These are phyloP conservation scores for Nymphaea thermarum DNA, from an alignment of 164 flowering plant species.

Conservation along the genomic window DNA sequence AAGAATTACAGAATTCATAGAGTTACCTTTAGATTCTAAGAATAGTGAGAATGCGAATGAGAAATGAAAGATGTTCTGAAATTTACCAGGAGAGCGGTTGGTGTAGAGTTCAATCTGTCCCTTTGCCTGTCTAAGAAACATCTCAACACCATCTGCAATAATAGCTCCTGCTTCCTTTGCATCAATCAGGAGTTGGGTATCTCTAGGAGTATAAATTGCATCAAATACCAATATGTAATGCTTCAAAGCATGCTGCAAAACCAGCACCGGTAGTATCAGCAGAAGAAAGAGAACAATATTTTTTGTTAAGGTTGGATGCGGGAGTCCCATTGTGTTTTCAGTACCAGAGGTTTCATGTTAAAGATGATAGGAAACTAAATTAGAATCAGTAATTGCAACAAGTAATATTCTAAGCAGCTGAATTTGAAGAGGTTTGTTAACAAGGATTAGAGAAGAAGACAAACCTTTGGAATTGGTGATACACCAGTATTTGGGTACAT, in stretches of 20 bases:
- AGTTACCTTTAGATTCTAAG: no score
- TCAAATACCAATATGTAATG: constrained; percentile 73
- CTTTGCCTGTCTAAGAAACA: constrained; percentile 90
- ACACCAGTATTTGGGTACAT: constrained; percentile 46
- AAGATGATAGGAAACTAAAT: no score
- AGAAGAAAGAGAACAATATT: no score
- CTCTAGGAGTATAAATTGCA: constrained; percentile 87
- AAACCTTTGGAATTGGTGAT: constrained; percentile 43
- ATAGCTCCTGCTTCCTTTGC: constrained; percentile 71
- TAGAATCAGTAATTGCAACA: no score
- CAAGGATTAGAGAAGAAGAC: background rate
- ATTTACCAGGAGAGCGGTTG: constrained; percentile 18
- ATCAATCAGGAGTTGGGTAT: constrained; percentile 76
- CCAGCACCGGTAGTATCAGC: no score
- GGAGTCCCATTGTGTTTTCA: no score
- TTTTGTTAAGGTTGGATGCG: no score
- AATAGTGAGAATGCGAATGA: background rate
- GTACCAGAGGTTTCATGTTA: background rate
- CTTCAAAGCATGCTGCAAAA: constrained; percentile 50
- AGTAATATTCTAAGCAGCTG: background rate
- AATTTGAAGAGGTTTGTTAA: background rate
- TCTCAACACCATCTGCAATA: constrained; percentile 63
- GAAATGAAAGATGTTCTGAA: background rate
- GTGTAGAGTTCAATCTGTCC: constrained; percentile 80
- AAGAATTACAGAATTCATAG: no score